Conservation (phyloP, 345 rosid genomes). For the Punica granatum region DNA sequence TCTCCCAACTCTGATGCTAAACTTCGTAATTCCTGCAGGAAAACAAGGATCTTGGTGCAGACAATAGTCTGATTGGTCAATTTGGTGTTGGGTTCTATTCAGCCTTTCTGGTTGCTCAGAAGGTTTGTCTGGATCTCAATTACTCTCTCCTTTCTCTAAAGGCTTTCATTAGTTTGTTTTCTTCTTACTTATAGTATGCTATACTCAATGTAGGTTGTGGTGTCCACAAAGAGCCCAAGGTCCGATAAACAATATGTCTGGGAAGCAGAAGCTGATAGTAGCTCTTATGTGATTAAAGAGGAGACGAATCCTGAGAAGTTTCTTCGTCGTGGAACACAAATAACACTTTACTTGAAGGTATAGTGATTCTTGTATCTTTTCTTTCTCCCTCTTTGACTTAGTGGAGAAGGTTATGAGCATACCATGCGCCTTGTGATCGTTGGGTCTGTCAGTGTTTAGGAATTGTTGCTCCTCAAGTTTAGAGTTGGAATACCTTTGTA, state of each 20-base stretch:
- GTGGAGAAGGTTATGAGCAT: not conserved
- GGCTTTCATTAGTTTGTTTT: not conserved
- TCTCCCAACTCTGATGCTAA: not conserved
- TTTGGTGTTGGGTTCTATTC: constrained; percentile 99
- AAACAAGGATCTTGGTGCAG: constrained; percentile 82
- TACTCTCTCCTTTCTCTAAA: not conserved
- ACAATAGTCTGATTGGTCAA: constrained; percentile 87
- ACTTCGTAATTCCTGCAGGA: constrained; percentile 35
- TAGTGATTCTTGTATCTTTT: not conserved
- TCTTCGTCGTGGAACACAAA: constrained; percentile 75
- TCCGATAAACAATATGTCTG: constrained; percentile 94
- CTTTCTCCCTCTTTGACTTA: not conserved
- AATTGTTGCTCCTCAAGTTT: no score
- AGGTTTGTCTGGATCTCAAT: constrained; percentile 31
- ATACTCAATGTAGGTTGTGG: constrained; percentile 51
- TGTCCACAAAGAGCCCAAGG: constrained; percentile 91
- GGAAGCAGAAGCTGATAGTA: constrained; percentile 88
- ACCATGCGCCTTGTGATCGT: not conserved
- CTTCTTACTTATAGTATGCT: constrained; percentile 8
- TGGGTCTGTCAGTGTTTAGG: not conserved
- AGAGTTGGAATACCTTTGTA: not conserved
- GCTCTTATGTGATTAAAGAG: constrained; percentile 81
- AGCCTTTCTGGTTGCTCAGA: constrained; percentile 92
- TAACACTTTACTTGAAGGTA: constrained; percentile 89
- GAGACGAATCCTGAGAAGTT: constrained; percentile 80